phyloP scores from a whole-genome alignment of 306 rosid genomes.

The Luffa acutangula region DNA sequence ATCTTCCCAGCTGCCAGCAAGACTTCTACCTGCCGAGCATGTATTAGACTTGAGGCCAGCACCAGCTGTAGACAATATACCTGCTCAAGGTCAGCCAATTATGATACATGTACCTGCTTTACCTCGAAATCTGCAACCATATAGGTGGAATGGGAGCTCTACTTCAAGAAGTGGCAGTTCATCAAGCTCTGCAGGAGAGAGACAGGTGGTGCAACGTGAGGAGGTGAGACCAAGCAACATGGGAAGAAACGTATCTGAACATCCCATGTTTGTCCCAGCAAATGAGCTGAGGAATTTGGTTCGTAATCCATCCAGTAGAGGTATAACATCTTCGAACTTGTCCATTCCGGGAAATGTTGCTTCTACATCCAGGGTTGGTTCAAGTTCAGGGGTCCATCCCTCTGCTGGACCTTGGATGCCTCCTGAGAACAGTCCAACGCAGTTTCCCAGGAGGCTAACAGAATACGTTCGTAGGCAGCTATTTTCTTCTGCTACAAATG shows the following conservation, averaged over 20 bases:
- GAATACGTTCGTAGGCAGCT: conserved; percentile 70
- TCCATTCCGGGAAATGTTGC: conserved; percentile 56
- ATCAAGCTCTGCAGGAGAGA: conserved; percentile 37
- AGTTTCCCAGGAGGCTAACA: conserved; percentile 62
- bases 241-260: conserved; percentile 49
- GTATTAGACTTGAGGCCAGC: conserved; percentile 50
- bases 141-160: conserved; percentile 63
- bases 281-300: conserved; percentile 48
- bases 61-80: conserved; percentile 37
- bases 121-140: conserved; percentile 51
- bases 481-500: conserved; percentile 51
- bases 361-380: conserved; percentile 42
- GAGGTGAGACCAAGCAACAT: conserved; percentile 49
- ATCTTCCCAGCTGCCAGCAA: conserved; percentile 33
- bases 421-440: conserved; percentile 53
- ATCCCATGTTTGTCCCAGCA: conserved; percentile 55
- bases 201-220: conserved; percentile 37
- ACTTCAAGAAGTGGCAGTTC: conserved; percentile 47
- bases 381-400: conserved; percentile 45
- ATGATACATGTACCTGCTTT: conserved; percentile 44
- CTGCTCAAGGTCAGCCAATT: conserved; percentile 50
- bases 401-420: conserved; percentile 60
- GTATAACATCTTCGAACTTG: conserved; percentile 29
- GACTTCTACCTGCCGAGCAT: conserved; percentile 41
- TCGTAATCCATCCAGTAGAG: conserved; percentile 41